phyloP scores from a whole-genome alignment of 768 basidiomycete genomes.

The Mycena amicta region DNA sequence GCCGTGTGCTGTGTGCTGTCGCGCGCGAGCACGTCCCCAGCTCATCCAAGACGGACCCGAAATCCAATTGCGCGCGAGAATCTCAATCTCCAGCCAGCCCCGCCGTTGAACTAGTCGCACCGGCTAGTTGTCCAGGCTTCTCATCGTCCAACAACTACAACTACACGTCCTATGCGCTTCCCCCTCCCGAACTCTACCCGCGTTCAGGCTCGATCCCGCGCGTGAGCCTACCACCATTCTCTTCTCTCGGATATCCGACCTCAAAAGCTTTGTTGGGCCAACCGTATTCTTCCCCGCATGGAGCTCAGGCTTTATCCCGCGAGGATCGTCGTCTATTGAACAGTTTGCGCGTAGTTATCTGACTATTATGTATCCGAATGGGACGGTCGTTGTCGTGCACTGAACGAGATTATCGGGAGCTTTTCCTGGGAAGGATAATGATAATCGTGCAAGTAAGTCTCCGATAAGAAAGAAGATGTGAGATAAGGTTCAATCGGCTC shows the following conservation, averaged over 20 bases:
- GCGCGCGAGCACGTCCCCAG: conserved; percentile 36
- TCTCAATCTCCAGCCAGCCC: no score
- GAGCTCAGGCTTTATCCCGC: conserved; percentile 43
- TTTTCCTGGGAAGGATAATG: no score
- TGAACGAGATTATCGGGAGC: no score
- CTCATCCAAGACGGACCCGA: conserved; percentile 47
- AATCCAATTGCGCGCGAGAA: conserved; percentile 13
- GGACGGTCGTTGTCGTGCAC: no score
- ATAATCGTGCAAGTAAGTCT: no score
- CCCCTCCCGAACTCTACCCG: conserved; percentile 27
- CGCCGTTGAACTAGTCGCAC: conserved; percentile 15
- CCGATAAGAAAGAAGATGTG: no score
- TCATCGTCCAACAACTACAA: not conserved
- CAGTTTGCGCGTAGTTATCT: conserved; percentile 57
- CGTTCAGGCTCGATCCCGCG: not conserved
- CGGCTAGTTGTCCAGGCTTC: conserved; percentile 7
- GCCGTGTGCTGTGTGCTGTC: conserved; percentile 45
- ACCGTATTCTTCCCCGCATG: conserved; percentile 21
- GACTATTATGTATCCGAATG: no score
- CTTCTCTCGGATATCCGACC: conserved; percentile 20
- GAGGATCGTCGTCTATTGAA: conserved; percentile 61
- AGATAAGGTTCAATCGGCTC: no score
- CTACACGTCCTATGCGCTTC: conserved; percentile 21
- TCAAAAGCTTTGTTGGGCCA: no score
- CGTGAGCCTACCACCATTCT: conserved; percentile 22